Evolutionary conservation across 176 grass and related monocot species (phyloP).

Genomic region (Triticum turgidum): DNA sequence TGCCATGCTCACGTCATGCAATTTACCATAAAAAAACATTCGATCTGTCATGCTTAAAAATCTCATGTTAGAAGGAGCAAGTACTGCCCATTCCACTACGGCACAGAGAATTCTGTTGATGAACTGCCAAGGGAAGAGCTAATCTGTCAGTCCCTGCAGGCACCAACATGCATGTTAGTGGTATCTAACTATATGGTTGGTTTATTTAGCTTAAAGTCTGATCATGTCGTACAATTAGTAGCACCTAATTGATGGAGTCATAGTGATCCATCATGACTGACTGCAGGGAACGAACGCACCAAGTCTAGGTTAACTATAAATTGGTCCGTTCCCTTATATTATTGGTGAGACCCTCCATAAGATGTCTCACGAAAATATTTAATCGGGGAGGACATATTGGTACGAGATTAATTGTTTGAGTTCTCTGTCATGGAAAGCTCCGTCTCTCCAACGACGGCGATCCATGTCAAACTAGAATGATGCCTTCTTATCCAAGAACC

Average conservation of each 20-base stretch:
- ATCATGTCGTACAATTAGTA: not conserved
- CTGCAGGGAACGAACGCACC: too few relatives aligned
- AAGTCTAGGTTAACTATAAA: not conserved
- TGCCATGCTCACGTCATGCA: too few relatives aligned
- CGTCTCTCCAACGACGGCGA: not conserved
- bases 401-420: not conserved
- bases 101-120: too few relatives aligned
- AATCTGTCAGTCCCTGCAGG: not conserved
- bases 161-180: not conserved
- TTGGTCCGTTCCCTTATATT: not conserved
- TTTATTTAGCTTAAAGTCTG: constrained; percentile 4
- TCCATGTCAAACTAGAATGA: not conserved
- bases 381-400: not conserved
- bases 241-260: too few relatives aligned
- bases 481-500: not conserved
- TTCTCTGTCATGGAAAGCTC: not conserved
- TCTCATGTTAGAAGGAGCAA: too few relatives aligned
- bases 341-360: not conserved
- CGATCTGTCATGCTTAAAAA: too few relatives aligned
- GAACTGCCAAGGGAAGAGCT: not conserved
- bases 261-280: too few relatives aligned
- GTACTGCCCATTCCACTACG: too few relatives aligned
- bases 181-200: not conserved
- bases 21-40: too few relatives aligned
- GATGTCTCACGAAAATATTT: too few relatives aligned